Evolutionary conservation across 2,329 filamentous ascomycete genomes (phyloP), one percentile per base, ranked within the genome.

Genomic region (Neonectria magnoliae): DNA sequence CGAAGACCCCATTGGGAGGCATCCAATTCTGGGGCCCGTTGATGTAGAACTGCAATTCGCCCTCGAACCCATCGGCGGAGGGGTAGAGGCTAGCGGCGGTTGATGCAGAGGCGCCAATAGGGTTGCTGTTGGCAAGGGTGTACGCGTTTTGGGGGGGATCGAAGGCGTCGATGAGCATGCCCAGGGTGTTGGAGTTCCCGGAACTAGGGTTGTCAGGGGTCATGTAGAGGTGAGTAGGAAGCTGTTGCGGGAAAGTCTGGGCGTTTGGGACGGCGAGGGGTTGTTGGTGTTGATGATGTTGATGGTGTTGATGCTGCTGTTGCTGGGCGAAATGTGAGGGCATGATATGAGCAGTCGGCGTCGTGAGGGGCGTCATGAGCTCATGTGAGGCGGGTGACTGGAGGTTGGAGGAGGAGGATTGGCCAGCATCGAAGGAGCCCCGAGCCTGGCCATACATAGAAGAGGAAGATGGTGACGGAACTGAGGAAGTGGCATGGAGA

Each of bases 1-100:
- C 68, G 41, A 74, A 74, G 5, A 73, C 57, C n/a, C 70, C 68
- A 2, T 41, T 67, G 13, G 62, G 47, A 6, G 67, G 60, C 33
- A 72, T 29, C 72, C 71, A 73, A 25, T 72, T 67, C 22, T 68
- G 67, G 1, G 77, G 72, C 2, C 82, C 82, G 42, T 82, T 76
- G 25, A 83, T 78, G 59, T 81, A 81, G 51, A 78, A 79, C 64
- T 81, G 81, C 56, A 85, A 69, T 70, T 85, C 83, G 9, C 73
- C 76, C 65, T 84, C 81, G 63, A 81, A 85, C 2, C 83, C 83
- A 60, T 85, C 83, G 47, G 79, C 79, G 8, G 75, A 71, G n/a
- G 78, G 76, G 2, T 73, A 66, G 20, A 68, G 63, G 10, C 48
- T 36, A 29, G 36, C 11, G 29, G 41, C 33, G 14, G 25, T 18